These are phyloP conservation scores for Leucosporidium scottii DNA, from an alignment of 768 basidiomycete genomes.

Conservation along the genomic window DNA sequence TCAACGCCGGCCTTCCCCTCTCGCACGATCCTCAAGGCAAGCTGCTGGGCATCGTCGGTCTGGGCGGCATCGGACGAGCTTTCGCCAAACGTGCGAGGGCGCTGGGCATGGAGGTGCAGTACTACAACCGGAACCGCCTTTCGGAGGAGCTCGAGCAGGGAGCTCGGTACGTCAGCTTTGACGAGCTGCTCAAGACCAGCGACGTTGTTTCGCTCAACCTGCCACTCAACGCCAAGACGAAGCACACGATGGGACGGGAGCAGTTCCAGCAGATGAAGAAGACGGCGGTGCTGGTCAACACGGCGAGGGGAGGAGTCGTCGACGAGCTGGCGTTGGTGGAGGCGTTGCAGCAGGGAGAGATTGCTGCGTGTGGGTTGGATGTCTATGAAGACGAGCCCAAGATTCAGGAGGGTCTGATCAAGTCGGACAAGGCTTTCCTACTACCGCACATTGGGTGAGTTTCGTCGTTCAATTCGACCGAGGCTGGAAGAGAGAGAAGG, in stretches of 20 bases:
- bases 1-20: slow-evolving; percentile 35
- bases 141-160: slow-evolving; percentile 59
- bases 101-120: slow-evolving; percentile 85
- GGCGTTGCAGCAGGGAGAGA: slow-evolving; percentile 66
- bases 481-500: too few relatives aligned
- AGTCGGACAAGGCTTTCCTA: slow-evolving; percentile 74
- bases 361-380: slow-evolving; percentile 33
- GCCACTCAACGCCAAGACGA: slow-evolving; percentile 62
- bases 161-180: slow-evolving; percentile 58
- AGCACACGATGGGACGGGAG: slow-evolving; percentile 23
- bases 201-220: slow-evolving; percentile 84
- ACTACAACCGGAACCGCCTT: slow-evolving; percentile 51
- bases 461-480: neutral
- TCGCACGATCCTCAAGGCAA: slow-evolving; percentile 42
- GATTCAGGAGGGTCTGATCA: slow-evolving; percentile 68
- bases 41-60: slow-evolving; percentile 43
- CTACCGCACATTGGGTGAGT: slow-evolving; percentile 76
- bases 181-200: slow-evolving; percentile 58
- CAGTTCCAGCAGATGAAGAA: slow-evolving; percentile 33
- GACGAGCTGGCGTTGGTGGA: slow-evolving; percentile 80
- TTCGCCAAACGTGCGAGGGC: slow-evolving; percentile 50
- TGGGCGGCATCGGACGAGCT: slow-evolving; percentile 52
- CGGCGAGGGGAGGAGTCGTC: slow-evolving; percentile 70
- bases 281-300: slow-evolving; percentile 34
- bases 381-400: slow-evolving; percentile 66